Evolutionary conservation across 73 alveolate species (phyloP).

Genomic region (Tetrahymena borealis): DNA sequence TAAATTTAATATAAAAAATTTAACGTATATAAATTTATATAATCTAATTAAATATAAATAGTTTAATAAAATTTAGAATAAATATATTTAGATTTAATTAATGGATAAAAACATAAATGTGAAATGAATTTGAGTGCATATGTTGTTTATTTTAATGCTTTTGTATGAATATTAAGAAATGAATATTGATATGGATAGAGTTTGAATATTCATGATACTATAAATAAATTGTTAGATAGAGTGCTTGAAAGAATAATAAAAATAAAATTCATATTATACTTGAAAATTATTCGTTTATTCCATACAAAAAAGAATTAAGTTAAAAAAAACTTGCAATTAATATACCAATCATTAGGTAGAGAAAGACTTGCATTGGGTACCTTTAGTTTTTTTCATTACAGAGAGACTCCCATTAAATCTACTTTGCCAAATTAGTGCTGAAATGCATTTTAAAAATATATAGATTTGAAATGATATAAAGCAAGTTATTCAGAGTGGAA

Average conservation of each 20-base stretch:
- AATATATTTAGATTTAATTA: too few relatives aligned
- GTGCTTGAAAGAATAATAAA: not conserved
- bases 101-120: too few relatives aligned
- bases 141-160: too few relatives aligned
- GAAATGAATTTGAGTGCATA: too few relatives aligned
- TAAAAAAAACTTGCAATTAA: not conserved
- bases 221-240: not conserved
- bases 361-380: conserved; percentile 4
- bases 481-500: not conserved
- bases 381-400: not conserved
- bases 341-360: not conserved
- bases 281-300: not conserved
- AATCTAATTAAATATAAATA: too few relatives aligned
- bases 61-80: too few relatives aligned
- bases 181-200: not conserved
- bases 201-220: too few relatives aligned
- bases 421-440: conserved; percentile 1
- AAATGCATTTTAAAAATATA: not conserved
- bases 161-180: too few relatives aligned
- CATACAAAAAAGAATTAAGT: not conserved
- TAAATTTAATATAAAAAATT: too few relatives aligned
- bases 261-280: not conserved
- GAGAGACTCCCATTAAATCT: conserved; percentile 3
- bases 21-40: too few relatives aligned
- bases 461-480: not conserved